Conservation (phyloP, 2,329 filamentous ascomycete genomes). For the Fusarium acutatum region DNA sequence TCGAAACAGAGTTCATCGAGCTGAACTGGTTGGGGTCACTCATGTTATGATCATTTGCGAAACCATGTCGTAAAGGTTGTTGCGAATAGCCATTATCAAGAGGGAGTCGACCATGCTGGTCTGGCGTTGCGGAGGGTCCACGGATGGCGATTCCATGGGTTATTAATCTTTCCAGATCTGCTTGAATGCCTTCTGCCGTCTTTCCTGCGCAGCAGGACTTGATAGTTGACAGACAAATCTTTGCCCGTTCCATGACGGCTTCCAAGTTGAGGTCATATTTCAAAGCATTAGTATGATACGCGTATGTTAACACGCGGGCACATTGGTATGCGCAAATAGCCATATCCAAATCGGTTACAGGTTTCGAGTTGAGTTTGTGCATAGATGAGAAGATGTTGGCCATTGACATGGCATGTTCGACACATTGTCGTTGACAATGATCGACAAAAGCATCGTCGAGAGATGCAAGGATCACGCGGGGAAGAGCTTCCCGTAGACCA, state of each 20-base stretch:
- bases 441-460: slow-evolving; percentile 59
- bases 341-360: slow-evolving; percentile 64
- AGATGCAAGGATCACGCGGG: slow-evolving; percentile 53
- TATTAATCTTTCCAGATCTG: slow-evolving; percentile 62
- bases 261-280: slow-evolving; percentile 57
- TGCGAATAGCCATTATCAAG: slow-evolving; percentile 36
- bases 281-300: slow-evolving; percentile 54
- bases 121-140: slow-evolving; percentile 31
- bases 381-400: slow-evolving; percentile 63
- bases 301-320: slow-evolving; percentile 61
- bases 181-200: slow-evolving; percentile 56
- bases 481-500: slow-evolving; percentile 61
- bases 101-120: slow-evolving; percentile 20
- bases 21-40: slow-evolving; percentile 31
- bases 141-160: slow-evolving; percentile 51
- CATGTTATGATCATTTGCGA: slow-evolving; percentile 43
- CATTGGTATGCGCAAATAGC: slow-evolving; percentile 66
- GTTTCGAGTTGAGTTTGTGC: slow-evolving; percentile 60
- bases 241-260: slow-evolving; percentile 58
- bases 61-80: slow-evolving; percentile 35
- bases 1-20: slow-evolving; percentile 18
- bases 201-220: slow-evolving; percentile 61
- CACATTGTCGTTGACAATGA: slow-evolving; percentile 60
- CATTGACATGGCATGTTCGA: slow-evolving; percentile 64
- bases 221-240: slow-evolving; percentile 60